Evolutionary conservation across 73 alveolate species (phyloP).

Genomic region (Paramecium biaurelia): DNA sequence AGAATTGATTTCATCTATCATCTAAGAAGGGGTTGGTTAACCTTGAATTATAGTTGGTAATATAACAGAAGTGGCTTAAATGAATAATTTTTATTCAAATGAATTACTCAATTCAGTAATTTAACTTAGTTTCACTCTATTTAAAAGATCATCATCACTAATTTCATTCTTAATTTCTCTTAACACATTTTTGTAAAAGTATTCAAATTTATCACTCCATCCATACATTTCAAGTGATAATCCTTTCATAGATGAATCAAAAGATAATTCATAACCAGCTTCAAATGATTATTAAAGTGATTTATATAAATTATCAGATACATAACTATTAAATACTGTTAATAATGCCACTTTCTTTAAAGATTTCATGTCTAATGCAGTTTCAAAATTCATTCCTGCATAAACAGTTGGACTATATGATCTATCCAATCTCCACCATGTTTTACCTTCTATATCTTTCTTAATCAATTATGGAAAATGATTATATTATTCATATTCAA

Average conservation of each 20-base stretch:
- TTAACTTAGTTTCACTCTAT: background rate
- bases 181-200: background rate
- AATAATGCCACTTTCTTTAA: background rate
- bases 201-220: conserved; percentile 36
- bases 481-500: conserved; percentile 11
- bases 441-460: conserved; percentile 7
- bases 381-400: conserved; percentile 22
- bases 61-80: background rate
- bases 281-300: conserved; percentile 10
- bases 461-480: conserved; percentile 12
- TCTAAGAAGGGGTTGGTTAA: background rate
- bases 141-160: background rate
- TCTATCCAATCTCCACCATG: conserved; percentile 53
- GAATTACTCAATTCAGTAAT: background rate
- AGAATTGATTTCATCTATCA: background rate
- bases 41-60: background rate
- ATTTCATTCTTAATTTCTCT: background rate
- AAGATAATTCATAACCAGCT: conserved; percentile 31
- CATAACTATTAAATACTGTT: background rate
- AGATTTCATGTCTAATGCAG: conserved; percentile 30
- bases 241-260: conserved; percentile 22
- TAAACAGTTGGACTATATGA: conserved; percentile 33
- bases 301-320: background rate
- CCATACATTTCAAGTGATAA: conserved; percentile 25
- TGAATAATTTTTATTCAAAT: background rate